Percentiles rank a stretch among this genome's conserved stretches.
phyloP scores from a whole-genome alignment of 495 filamentous ascomycete species.

The Oidiodendron maius region DNA sequence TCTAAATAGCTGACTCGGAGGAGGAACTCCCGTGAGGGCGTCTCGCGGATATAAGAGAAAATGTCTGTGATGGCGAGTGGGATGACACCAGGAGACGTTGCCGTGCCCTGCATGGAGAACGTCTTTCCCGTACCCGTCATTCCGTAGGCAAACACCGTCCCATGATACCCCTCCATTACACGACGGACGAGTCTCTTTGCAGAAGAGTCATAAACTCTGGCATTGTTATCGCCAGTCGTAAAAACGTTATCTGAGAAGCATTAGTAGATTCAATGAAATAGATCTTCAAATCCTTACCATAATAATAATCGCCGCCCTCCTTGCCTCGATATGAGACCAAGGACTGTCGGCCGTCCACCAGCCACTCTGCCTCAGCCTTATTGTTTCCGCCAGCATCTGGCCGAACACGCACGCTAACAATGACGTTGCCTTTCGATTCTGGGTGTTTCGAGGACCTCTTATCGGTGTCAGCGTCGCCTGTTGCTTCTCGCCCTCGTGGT shows the following conservation, averaged over 20 bases:
- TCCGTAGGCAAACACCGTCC: slow-evolving; percentile 96
- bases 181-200: slow-evolving; percentile 91
- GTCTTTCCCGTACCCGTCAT: slow-evolving; percentile 99
- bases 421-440: slow-evolving; percentile 87
- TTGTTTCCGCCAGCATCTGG: slow-evolving; percentile 67
- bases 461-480: slow-evolving; percentile 32
- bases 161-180: slow-evolving; percentile 99
- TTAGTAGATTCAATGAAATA: slow-evolving; percentile 4
- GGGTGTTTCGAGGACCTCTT: slow-evolving; percentile 36
- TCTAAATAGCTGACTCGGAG: slow-evolving; percentile 96
- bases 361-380: slow-evolving; percentile 77
- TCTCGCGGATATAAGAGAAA: slow-evolving; percentile 97
- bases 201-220: slow-evolving; percentile 85
- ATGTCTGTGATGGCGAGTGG: slow-evolving; percentile 97
- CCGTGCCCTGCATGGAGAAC: slow-evolving; percentile 98
- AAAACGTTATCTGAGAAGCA: slow-evolving; percentile 81
- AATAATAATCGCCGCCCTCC: slow-evolving; percentile 88
- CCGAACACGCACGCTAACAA: slow-evolving; percentile 90
- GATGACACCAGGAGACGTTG: slow-evolving; percentile 94
- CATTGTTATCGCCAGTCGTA: slow-evolving; percentile 83
- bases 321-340: slow-evolving; percentile 78
- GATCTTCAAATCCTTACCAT: slow-evolving; percentile 54
- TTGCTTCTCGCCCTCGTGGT: slow-evolving; percentile 33
- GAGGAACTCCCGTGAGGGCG: slow-evolving; percentile 87
- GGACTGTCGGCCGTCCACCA: slow-evolving; percentile 78